Evolutionary conservation across 805 yeast genomes (phyloP).

Genomic region (Ogataea pilisensis): DNA sequence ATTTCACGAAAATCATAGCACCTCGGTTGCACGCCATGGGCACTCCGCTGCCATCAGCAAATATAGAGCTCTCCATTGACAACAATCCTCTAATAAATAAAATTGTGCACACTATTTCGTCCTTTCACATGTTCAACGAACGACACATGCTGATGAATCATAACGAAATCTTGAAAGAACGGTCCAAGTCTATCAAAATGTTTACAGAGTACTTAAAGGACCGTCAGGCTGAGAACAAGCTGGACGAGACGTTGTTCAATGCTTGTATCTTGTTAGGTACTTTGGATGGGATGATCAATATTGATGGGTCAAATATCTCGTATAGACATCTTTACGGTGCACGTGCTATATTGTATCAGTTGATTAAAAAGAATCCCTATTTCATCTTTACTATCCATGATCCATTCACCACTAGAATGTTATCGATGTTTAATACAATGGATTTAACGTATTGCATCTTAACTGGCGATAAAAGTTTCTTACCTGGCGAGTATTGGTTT

Average conservation of each 20-base stretch:
- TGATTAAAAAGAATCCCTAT: slow-evolving; percentile 9
- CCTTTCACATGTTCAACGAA: slow-evolving; percentile 20
- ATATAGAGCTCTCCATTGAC: slow-evolving; percentile 2
- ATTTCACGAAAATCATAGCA: slow-evolving; percentile 20
- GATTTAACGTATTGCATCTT: slow-evolving; percentile 24
- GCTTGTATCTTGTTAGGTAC: slow-evolving; percentile 23
- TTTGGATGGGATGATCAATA: slow-evolving; percentile 25
- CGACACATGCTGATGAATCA: slow-evolving; percentile 4
- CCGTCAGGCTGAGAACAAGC: background rate
- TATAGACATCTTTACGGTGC: slow-evolving; percentile 24
- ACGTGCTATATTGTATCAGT: slow-evolving; percentile 18
- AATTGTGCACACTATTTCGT: slow-evolving; percentile 19
- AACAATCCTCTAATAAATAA: slow-evolving; percentile 16
- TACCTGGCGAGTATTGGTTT: slow-evolving; percentile 19
- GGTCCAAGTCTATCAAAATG: slow-evolving; percentile 14
- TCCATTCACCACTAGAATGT: slow-evolving; percentile 15
- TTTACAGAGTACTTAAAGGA: slow-evolving; percentile 9
- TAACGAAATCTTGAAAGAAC: slow-evolving; percentile 6
- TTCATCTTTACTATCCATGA: slow-evolving; percentile 8
- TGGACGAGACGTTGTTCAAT: slow-evolving; percentile 14
- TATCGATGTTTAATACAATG: slow-evolving; percentile 27
- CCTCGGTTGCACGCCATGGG: slow-evolving; percentile 26
- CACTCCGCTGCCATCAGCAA: slow-evolving; percentile 7
- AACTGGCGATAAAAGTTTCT: slow-evolving; percentile 19
- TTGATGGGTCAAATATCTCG: slow-evolving; percentile 11